These are phyloP conservation scores for Penicillium simplicissimum DNA, from an alignment of 495 filamentous ascomycete genomes.

Conservation along the genomic window DNA sequence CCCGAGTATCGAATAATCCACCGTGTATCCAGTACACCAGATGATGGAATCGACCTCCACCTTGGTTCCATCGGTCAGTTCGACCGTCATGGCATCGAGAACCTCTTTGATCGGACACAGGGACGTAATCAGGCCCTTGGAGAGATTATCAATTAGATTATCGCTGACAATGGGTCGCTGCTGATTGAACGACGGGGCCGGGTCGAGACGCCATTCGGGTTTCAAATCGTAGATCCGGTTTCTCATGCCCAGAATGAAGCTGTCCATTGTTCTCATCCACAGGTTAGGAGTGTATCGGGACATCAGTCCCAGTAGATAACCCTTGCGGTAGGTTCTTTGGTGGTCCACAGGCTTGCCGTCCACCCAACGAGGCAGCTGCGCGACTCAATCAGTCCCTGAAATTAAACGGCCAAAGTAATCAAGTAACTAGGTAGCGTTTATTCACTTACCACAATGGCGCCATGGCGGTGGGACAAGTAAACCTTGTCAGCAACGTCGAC, in stretches of 20 bases:
- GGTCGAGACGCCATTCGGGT: not conserved
- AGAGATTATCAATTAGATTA: not conserved
- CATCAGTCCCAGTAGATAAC: not conserved
- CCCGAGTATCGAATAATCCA: not conserved
- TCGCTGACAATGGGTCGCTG: not conserved
- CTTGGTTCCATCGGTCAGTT: not conserved
- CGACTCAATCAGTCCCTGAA: not conserved
- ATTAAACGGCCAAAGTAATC: not conserved
- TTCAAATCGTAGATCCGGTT: not conserved
- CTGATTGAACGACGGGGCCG: not conserved
- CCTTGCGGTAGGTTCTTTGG: not conserved
- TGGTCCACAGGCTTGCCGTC: not conserved
- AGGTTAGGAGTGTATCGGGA: not conserved
- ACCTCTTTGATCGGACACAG: not conserved
- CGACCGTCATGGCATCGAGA: not conserved
- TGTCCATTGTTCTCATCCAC: not conserved
- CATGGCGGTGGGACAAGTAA: not conserved
- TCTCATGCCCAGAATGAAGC: not conserved
- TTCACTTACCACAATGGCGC: not conserved
- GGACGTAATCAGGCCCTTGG: not conserved
- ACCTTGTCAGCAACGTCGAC: not conserved
- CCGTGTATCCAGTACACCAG: not conserved
- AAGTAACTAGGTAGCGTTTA: too few species aligned
- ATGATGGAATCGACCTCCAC: not conserved
- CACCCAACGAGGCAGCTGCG: not conserved